Evolutionary conservation across 1,139 yeast genomes (phyloP), one percentile per base, ranked within the genome.

Genomic region (Yamadazyma spencermartinsiae): DNA sequence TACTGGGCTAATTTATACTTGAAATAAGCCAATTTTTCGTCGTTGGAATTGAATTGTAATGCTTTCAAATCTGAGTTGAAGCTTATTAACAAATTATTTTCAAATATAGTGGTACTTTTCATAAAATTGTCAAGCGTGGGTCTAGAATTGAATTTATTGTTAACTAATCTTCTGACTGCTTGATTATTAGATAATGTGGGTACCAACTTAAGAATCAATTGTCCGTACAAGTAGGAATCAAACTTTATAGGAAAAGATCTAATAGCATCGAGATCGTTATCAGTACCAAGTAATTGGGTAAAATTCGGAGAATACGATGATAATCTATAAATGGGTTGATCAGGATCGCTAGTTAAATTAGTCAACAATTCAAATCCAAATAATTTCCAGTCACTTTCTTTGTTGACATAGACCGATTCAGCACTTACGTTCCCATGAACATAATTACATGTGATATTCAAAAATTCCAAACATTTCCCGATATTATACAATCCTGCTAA

Each of bases 341-440:
- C 77, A 3, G 76, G 74, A 42, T 79, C 83, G 1, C 73, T 62
- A 17, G 63, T 64, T 40, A 71, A 52, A 45, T 72, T 78, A 1
- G 84, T 73, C 40, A 85, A 69, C 4, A 86, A 60, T 57, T 90
- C 98, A 51, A 89, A 79, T 1, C 96, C 96, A 47, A 86, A 86
- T 18, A 90, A 58, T 42, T 81, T 84, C 94, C 96, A 87, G 52
- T 86, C 95, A 7, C 96, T 95, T 16, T 71, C 74, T 11, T 45
- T 46, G 40, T 76, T 84, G 11, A 87, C 80, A 58, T 63, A 88
- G 0, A 90, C 72, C 0, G 86, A 76, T 30, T 75, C 71, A 10
- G 56, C 39, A 44, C 76, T 71, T 27, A 89, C 52, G 43, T 80
- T 79, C 2, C 90, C 92, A 51, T 86, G 85, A 2, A 84, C 65